A percentile compares a stretch with the other conserved stretches of the same genome.
Conservation (phyloP, 208 protist species). For the Naegleria lovaniensis region DNA sequence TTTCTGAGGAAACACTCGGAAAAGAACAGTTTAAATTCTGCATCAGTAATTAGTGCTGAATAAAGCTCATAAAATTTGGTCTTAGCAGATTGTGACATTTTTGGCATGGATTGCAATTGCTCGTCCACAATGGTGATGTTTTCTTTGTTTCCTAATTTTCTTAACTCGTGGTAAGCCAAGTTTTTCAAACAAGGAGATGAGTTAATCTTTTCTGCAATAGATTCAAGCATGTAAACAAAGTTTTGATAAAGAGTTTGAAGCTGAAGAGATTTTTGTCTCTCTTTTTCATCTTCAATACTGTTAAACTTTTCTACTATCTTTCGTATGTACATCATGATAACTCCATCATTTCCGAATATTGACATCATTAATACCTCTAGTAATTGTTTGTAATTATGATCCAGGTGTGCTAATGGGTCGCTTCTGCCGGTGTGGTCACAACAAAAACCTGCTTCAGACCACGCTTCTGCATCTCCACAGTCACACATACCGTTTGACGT, state of each 20-base stretch:
- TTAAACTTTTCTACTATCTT: not conserved
- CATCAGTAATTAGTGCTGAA: not conserved
- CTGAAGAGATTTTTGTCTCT: not conserved
- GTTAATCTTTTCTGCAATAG: not conserved
- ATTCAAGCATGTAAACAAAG: not conserved
- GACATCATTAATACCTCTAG: not conserved
- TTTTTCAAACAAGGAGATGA: not conserved
- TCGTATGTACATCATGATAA: not conserved
- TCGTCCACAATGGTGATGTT: not conserved
- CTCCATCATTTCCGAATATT: not conserved
- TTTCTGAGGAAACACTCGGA: not conserved
- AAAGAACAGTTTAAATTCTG: slow-evolving; percentile 14
- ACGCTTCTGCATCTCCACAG: slow-evolving; percentile 68
- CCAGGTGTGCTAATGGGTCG: not conserved
- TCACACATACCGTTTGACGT: slow-evolving; percentile 50
- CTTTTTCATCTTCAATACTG: not conserved
- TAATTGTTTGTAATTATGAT: not conserved
- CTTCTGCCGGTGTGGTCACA: not conserved
- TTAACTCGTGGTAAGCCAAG: not conserved
- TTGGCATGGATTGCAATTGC: not conserved
- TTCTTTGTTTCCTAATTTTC: not conserved
- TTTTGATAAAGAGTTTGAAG: not conserved
- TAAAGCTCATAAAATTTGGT: not conserved
- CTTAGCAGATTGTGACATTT: not conserved
- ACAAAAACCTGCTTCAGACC: not conserved